Evolutionary conservation across 768 basidiomycete genomes (phyloP), one percentile per base, ranked within the genome.

Genomic region (Pleurotus sapidus): DNA sequence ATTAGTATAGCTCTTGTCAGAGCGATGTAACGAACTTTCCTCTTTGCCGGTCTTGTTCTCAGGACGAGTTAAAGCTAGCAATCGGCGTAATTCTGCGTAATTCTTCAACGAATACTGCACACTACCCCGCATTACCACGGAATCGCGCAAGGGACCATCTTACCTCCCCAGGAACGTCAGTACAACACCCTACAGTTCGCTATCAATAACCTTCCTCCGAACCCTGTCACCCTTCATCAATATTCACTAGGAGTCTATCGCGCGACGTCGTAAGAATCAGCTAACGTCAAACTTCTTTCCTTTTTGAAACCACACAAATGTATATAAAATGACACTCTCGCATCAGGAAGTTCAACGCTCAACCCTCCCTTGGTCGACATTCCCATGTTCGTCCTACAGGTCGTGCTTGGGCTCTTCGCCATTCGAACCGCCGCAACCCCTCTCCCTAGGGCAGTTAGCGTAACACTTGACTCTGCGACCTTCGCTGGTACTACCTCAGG

Each of bases 391-490:
- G 42, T n/a, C 17, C 15, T 45, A 45, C 42, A 7, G 15, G 15
- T 45, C n/a, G 42, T 23, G 20, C 9, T 45, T 12, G 42, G 42
- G 42, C 42, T 45, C 42, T 23, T 45, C 42, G 14, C 20, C 20
- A 12, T 45, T 2, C 42, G 4, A 17, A 12, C 4, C n/a, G 2
- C 20, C 42, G 42, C 42, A 6, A 45, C n/a, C 11, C 42, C 1
- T 27, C 72, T 2, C 63, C 77, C 6, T 4, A 34, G 30, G 37
- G 39, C 51, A 8, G 25, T 3, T 3, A 71, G 71, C 6, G 74
- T 81, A 12, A 68, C 60, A 0, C 73, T 83, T 38, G 77, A 78
- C 59, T 60, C 68, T 43, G 81, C 72, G 3, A 79, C 73, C 0
- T 74, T 83, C 64, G 69, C 70, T 12, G 83, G 83, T 9, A 61